Evolutionary conservation across 441 rosid genomes (phyloP).

Genomic region (Populus tomentosa): DNA sequence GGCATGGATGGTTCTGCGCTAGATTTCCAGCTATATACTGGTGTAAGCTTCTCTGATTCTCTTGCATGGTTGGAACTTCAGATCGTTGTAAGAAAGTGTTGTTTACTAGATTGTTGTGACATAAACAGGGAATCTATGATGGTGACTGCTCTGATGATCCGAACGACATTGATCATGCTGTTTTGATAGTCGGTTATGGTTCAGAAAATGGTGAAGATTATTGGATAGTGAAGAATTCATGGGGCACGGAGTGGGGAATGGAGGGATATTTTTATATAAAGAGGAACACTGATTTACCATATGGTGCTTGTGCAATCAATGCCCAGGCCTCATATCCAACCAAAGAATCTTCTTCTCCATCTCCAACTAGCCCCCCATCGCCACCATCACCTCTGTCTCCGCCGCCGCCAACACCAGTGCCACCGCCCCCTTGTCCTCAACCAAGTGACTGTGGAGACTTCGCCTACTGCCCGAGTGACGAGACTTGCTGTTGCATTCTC

Average conservation of each 20-base stretch:
- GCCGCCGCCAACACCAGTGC: conserved; percentile 24
- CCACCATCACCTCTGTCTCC: conserved; percentile 17
- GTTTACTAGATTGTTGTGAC: not conserved
- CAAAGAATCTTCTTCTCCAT: conserved; percentile 44
- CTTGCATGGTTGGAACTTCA: not conserved
- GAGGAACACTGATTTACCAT: conserved; percentile 39
- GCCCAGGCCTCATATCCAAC: conserved; percentile 76
- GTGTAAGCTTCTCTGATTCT: conserved; percentile 35
- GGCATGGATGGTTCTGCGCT: conserved; percentile 59
- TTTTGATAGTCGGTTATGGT: conserved; percentile 70
- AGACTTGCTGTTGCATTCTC: conserved; percentile 61
- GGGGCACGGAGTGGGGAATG: conserved; percentile 49
- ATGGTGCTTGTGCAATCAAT: conserved; percentile 70
- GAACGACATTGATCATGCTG: conserved; percentile 67
- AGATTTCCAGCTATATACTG: conserved; percentile 64
- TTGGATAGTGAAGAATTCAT: conserved; percentile 47
- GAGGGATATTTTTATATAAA: conserved; percentile 50
- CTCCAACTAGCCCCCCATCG: conserved; percentile 42
- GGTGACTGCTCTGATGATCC: conserved; percentile 66
- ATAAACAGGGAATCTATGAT: conserved; percentile 56
- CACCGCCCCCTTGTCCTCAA: conserved; percentile 50
- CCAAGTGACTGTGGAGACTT: conserved; percentile 57
- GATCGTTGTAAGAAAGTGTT: not conserved
- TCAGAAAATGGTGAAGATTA: conserved; percentile 52
- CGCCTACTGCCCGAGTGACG: conserved; percentile 45